Percentiles rank a stretch among this genome's conserved stretches.
phyloP scores from a whole-genome alignment of 352 stramenopile genomes.

The Thalassiosira delicatula region DNA sequence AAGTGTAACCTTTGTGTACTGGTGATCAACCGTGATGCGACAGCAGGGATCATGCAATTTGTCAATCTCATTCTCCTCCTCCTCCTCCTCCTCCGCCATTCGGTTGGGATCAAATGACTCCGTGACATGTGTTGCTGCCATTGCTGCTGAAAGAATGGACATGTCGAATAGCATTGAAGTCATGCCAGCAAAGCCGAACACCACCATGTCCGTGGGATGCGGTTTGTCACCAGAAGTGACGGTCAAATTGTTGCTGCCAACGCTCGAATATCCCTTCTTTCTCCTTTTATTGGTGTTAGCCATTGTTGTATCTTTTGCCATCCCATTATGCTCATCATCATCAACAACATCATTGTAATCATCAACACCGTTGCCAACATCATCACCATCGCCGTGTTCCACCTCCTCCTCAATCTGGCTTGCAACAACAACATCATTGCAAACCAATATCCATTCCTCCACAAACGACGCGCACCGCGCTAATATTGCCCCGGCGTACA shows the following conservation, averaged over 20 bases:
- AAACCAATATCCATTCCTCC: constrained; percentile 48
- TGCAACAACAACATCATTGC: not conserved
- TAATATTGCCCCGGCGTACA: constrained; percentile 73
- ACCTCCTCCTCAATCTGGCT: not conserved
- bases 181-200: constrained; percentile 79
- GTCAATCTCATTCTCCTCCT: constrained; percentile 1
- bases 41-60: constrained; percentile 13
- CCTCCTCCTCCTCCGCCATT: no score
- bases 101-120: constrained; percentile 13
- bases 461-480: constrained; percentile 56
- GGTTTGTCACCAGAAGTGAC: constrained; percentile 2
- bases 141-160: constrained; percentile 20
- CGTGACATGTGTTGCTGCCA: constrained; percentile 3
- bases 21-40: constrained; percentile 49
- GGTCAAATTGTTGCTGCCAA: constrained; percentile 28
- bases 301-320: constrained; percentile 1
- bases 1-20: constrained; percentile 63
- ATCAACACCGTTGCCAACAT: no score
- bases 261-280: constrained; percentile 47
- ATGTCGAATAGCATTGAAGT: constrained; percentile 67
- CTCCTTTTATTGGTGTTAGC: constrained; percentile 7
- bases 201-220: constrained; percentile 54
- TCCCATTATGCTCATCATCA: no score
- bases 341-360: constrained; percentile 1
- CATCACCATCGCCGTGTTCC: constrained; percentile 9